Conservation (phyloP, 495 filamentous ascomycete species). For the Apodospora peruviana region DNA sequence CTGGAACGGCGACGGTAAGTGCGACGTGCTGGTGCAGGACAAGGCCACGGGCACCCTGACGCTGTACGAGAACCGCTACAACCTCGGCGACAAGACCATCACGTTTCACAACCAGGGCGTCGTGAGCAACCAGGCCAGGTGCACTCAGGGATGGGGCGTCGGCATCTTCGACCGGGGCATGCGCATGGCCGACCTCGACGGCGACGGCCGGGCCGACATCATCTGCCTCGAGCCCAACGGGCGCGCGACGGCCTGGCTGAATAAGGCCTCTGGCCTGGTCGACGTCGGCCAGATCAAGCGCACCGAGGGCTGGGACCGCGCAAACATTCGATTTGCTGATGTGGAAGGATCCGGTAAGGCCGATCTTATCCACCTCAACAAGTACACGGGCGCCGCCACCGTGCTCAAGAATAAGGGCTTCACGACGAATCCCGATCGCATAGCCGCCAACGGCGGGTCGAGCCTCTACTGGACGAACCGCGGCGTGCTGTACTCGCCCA, state of each 20-base stretch:
- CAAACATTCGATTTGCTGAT: conserved; percentile 22
- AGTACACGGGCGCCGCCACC: conserved; percentile 13
- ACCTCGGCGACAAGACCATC: neutral
- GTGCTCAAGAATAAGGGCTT: conserved; percentile 12
- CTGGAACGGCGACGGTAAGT: conserved; percentile 25
- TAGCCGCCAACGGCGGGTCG: neutral
- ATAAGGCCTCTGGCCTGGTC: conserved; percentile 4
- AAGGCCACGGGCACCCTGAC: conserved; percentile 11
- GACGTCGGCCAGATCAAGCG: conserved; percentile 17
- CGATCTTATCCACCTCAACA: conserved; percentile 24
- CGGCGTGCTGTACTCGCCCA: neutral
- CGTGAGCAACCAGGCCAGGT: neutral
- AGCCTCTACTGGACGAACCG: neutral
- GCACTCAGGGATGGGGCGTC: conserved; percentile 11
- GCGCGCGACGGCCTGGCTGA: conserved; percentile 12
- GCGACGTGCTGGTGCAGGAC: conserved; percentile 21
- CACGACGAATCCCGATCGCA: no score
- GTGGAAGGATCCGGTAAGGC: conserved; percentile 21
- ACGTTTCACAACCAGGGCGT: neutral
- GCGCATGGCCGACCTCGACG: conserved; percentile 24
- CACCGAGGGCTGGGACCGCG: conserved; percentile 14
- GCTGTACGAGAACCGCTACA: conserved; percentile 8
- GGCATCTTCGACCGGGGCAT: conserved; percentile 16
- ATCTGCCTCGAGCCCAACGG: conserved; percentile 22
- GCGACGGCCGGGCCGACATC: conserved; percentile 24